Evolutionary conservation across 2,329 filamentous ascomycete genomes (phyloP).

Genomic region (Alternaria arbusti): DNA sequence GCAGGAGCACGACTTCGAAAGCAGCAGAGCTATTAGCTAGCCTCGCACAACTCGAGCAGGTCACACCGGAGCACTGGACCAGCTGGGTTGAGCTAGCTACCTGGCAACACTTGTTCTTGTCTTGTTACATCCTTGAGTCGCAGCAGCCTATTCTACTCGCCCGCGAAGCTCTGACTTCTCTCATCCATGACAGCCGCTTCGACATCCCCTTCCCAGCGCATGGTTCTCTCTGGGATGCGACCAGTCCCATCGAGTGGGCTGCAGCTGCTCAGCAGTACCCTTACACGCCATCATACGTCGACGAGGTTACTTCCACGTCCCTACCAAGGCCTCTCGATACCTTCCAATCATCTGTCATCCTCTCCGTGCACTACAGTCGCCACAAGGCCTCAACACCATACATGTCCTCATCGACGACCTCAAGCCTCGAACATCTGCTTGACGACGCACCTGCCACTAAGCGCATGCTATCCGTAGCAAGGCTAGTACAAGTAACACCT

Average conservation of each 20-base stretch:
- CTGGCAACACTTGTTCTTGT: constrained; percentile 48
- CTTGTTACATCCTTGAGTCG: constrained; percentile 52
- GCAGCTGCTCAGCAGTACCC: constrained; percentile 25
- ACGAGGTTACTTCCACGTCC: constrained; percentile 25
- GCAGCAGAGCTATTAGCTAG: constrained; percentile 23
- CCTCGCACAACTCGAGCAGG: constrained; percentile 25
- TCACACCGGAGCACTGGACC: constrained; percentile 36
- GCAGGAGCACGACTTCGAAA: constrained; percentile 18
- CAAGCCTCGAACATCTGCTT: constrained; percentile 33
- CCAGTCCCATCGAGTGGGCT: constrained; percentile 29
- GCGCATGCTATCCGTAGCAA: constrained; percentile 44
- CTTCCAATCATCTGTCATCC: constrained; percentile 49
- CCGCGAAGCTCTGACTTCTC: constrained; percentile 24
- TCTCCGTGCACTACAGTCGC: constrained; percentile 42
- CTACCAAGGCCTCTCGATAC: constrained; percentile 23
- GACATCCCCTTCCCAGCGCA: constrained; percentile 49
- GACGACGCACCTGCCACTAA: constrained; percentile 28
- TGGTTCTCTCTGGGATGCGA: constrained; percentile 48
- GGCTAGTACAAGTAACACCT: constrained; percentile 48
- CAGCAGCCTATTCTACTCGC: constrained; percentile 46
- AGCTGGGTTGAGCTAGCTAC: constrained; percentile 42
- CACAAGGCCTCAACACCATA: constrained; percentile 25
- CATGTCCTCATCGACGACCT: constrained; percentile 11
- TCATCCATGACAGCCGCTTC: constrained; percentile 28
- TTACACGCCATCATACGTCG: constrained; percentile 31